Evolutionary conservation across 805 yeast genomes (phyloP), one percentile per base, ranked within the genome.

Genomic region (Yamadazyma insecticola): DNA sequence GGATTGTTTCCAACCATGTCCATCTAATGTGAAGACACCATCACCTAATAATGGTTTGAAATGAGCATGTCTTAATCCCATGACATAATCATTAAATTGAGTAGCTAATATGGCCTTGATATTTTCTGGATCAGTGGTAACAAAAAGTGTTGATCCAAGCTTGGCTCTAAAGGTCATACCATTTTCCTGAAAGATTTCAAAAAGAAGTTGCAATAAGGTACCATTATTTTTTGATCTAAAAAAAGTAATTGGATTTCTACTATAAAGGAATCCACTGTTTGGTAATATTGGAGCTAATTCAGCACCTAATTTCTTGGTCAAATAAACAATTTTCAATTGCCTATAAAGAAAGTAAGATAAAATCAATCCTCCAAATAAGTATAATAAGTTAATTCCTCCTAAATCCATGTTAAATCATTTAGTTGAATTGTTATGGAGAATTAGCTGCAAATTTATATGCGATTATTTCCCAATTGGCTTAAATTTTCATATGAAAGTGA

Each of bases 21-120:
- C 53, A 34, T 57, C 62, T 23, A 55, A 45, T n/a, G 62, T 54
- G 40, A 57, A 57, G 8, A 57, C 50, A 3, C 62, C 61, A 30
- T 54, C 59, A 5, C 61, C 63, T 24, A 57, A 39, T 5, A 55
- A 42, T n/a, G 57, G 57, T 13, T 36, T 33, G 33, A 55, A 50
- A 22, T 46, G 53, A 4, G 46, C 37, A 33, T 50, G 55, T 29
- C 61, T 48, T 3, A 44, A 26, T 6, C 62, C 63, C 23, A 56
- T 41, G 16, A 37, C 47, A 35, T 53, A 57, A 31, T 55, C 59
- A 22, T 47, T 44, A 38, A 57, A 55, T 33, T 57, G 60, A 11
- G 60, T 56, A 10, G 57, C 58, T 33, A 55, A 48, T 7, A 57
- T 19, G 1, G 60, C 59, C 36, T 57, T 57, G 28, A 53, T 47